A percentile compares a stretch with the other conserved stretches of the same genome.
phyloP scores from a whole-genome alignment of 2,329 filamentous ascomycete species.

The Xylaria digitata region DNA sequence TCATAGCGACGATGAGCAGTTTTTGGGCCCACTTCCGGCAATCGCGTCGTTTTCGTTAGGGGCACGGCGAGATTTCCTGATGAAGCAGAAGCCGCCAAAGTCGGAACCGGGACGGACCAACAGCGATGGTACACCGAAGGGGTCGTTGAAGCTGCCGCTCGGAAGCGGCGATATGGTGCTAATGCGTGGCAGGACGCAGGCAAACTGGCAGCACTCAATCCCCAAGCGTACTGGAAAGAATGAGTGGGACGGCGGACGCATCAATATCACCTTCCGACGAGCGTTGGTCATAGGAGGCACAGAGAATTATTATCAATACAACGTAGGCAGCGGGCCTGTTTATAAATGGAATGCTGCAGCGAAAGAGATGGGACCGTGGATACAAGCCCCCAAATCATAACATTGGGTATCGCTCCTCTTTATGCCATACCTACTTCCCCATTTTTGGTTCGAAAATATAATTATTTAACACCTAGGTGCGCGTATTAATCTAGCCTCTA shows the following conservation, averaged over 20 bases:
- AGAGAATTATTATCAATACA: conserved; percentile 87
- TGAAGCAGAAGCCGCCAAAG: conserved; percentile 77
- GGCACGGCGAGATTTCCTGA: conserved; percentile 77
- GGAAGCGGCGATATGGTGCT: conserved; percentile 80
- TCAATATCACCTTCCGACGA: conserved; percentile 82
- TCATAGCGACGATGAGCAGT: conserved; percentile 83
- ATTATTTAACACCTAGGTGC: conserved; percentile 21
- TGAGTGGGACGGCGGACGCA: conserved; percentile 70
- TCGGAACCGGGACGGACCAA: conserved; percentile 36
- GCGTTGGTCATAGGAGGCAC: conserved; percentile 78
- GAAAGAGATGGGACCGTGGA: conserved; percentile 62
- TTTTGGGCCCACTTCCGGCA: conserved; percentile 74
- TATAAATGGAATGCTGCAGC: conserved; percentile 72
- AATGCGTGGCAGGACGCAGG: conserved; percentile 81
- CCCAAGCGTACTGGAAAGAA: conserved; percentile 77
- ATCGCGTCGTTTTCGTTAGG: conserved; percentile 83
- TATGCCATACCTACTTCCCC: conserved; percentile 8
- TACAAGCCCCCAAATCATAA: conserved; percentile 23
- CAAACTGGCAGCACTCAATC: conserved; percentile 81
- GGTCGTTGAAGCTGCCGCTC: conserved; percentile 63
- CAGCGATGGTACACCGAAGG: conserved; percentile 47
- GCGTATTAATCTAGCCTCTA: conserved; percentile 1
- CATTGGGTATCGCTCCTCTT: conserved; percentile 38
- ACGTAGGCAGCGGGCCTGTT: conserved; percentile 76
- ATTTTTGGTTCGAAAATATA: conserved; percentile 13